Evolutionary conservation across 1,139 yeast genomes (phyloP), one percentile per base, ranked within the genome.

Genomic region (Yamadazyma pseudoaaseri): DNA sequence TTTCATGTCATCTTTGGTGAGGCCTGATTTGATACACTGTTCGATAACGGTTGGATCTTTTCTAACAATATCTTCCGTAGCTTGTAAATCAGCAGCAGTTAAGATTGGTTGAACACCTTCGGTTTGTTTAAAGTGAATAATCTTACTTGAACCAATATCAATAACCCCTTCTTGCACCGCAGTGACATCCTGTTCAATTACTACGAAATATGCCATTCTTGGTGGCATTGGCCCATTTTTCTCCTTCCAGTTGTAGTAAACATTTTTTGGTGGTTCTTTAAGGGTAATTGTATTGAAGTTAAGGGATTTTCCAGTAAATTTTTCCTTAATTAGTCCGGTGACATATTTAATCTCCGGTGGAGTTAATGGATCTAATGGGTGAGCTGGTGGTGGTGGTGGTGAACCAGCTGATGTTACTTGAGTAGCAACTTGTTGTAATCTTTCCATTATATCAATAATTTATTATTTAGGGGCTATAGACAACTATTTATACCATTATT

Each of bases 131-230:
- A 75, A 60, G 35, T 70, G 69, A 29, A 73, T 56, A 29, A 83
- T 62, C 30, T 60, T 58, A 45, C 66, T 62, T 30, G 73, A 58
- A 22, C 65, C 62, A 34, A 84, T 56, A 51, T 80, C 84, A 43
- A 81, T 81, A 29, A 76, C 62, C 56, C 87, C 90, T 54, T 84
- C 92, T 48, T 75, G 77, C 34, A 82, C 68, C 44, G 86, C 89
- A 30, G 70, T 56, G 36, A 67, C 70, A 30, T 78, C 85, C 15
- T 69, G 55, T 56, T 80, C 82, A 39, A 84, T 66, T 34, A 79
- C 66, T 34, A 83, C 85, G 43, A 71, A 80, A 51, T 75, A 79
- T 9, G 83, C 87, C 46, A 79, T 62, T 56, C 92, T 70, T 35
- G 83, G 80, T 21, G 87, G 86, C 22, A 64, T 42, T 8, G 83